These are phyloP conservation scores for Metschnikowia lunata DNA, from an alignment of 805 yeast genomes.

Conservation along the genomic window DNA sequence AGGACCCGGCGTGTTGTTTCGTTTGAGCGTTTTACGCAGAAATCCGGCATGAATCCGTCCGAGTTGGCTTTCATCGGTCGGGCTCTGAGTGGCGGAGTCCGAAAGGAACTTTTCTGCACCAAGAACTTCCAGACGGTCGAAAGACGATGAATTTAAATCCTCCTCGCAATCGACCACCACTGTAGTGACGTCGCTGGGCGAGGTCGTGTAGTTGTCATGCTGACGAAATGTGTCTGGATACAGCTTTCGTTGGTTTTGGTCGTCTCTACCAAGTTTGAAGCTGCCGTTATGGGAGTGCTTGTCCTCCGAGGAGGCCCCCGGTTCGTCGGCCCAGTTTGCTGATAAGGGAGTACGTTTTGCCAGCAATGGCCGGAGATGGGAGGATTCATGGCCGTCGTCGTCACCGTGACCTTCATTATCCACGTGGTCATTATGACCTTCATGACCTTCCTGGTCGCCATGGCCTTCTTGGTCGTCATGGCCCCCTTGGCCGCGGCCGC, in stretches of 20 bases:
- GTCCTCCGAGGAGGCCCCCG: background rate
- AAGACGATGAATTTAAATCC: background rate
- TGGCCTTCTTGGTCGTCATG: background rate
- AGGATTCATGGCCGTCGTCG: background rate
- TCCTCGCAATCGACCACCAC: background rate
- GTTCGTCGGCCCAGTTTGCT: background rate
- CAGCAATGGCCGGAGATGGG: background rate
- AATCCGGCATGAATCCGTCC: slow-evolving; percentile 6
- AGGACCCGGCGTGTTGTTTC: slow-evolving; percentile 13
- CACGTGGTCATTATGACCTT: background rate
- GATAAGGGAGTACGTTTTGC: background rate
- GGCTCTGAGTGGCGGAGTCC: background rate
- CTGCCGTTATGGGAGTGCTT: background rate
- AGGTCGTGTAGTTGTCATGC: background rate
- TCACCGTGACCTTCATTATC: background rate
- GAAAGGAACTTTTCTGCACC: background rate
- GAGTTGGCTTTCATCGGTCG: slow-evolving; percentile 7
- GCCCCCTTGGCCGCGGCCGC: too few species aligned
- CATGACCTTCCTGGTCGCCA: background rate
- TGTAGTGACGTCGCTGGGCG: too few species aligned
- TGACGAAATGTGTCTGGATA: too few species aligned
- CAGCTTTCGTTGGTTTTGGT: background rate
- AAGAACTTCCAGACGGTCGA: background rate
- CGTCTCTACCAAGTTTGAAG: background rate
- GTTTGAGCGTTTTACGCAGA: slow-evolving; percentile 9